Conservation (phyloP, 1,139 yeast species). For the Suhomyces terraborum region DNA sequence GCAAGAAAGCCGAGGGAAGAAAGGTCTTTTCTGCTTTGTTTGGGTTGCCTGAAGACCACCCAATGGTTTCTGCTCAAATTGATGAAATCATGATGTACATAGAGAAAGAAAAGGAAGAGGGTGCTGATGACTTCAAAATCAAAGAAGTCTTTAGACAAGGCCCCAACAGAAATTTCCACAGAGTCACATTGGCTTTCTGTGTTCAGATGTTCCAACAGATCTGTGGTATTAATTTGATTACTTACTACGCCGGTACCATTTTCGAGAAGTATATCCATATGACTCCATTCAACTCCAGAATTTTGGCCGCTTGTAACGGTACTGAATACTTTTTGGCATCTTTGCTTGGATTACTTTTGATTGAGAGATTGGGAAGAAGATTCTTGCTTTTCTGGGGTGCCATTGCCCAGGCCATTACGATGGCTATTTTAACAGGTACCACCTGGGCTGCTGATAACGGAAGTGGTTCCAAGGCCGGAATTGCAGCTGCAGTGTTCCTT, state of each 20-base stretch:
- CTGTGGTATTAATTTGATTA: slow-evolving; percentile 89
- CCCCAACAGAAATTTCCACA: slow-evolving; percentile 47
- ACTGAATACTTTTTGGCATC: slow-evolving; percentile 80
- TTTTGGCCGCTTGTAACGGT: slow-evolving; percentile 88
- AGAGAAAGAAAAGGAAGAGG: slow-evolving; percentile 27
- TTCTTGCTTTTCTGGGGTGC: slow-evolving; percentile 64
- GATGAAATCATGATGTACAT: slow-evolving; percentile 34
- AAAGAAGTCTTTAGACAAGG: slow-evolving; percentile 38
- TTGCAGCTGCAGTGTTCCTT: slow-evolving; percentile 41
- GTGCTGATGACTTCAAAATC: slow-evolving; percentile 27
- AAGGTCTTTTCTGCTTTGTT: slow-evolving; percentile 48
- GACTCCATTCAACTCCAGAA: slow-evolving; percentile 55
- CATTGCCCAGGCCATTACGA: slow-evolving; percentile 42
- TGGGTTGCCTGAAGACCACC: slow-evolving; percentile 32
- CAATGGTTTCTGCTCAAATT: slow-evolving; percentile 31
- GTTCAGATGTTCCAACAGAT: slow-evolving; percentile 82
- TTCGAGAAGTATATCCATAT: slow-evolving; percentile 53
- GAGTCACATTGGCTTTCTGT: slow-evolving; percentile 50
- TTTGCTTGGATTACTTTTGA: slow-evolving; percentile 78
- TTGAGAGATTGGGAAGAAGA: slow-evolving; percentile 79
- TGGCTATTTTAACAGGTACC: slow-evolving; percentile 35
- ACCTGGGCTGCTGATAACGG: slow-evolving; percentile 29
- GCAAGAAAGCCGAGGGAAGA: slow-evolving; percentile 50
- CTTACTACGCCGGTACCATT: slow-evolving; percentile 75
- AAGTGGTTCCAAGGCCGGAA: slow-evolving; percentile 19